Base-by-base conservation (phyloP, 2,329 filamentous ascomycete species). In the Tolypocladium cylindrosporum region DNA sequence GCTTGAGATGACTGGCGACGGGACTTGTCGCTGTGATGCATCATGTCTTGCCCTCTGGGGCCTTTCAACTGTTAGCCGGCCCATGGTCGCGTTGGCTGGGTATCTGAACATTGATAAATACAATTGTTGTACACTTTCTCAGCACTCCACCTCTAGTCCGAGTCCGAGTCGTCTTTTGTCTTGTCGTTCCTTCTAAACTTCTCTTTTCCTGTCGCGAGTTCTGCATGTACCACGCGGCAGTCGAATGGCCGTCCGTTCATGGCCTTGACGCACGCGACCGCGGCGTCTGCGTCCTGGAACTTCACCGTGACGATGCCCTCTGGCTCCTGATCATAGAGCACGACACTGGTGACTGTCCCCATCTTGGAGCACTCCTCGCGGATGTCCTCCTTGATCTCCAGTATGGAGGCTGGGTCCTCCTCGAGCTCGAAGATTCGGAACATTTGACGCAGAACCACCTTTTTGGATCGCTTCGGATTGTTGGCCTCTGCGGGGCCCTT, bases 361-460 rank as follows among this genome's bases (percentile, higher is more conserved):
- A 94, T 77, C 74, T 95, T 95, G 59, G 84, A 80, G 71, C 91
- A 96, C 73, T 96, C 92, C 55, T 96, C 90, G 52, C 90, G 84
- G 58, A 97, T 90, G 69, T 99, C 94, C 70, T 96, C 89, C 69
- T 95, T 95, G 75, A 97, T 96, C 62, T 97, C 93, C 42, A 95
- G 77, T 60, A 95, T 81, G 1, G 88, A 89, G 0, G 86, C 85
- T 2, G 89, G 85, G 66, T 97, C 92, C 68, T 95, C 89, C 64
- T 91, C 86, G 34, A 97, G 79, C 74, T 96, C 90, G 61, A 87
- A 71, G 48, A 93, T 79, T 1, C 91, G 95, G 73, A 99, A 99
- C 88, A 96, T 96, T 74, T 96, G 86, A 69, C 90, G 90, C 62
- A 99, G 76, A 59, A 97, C 86, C 36, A 96, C 92, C 19, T 90